Evolutionary conservation across 2,329 filamentous ascomycete genomes (phyloP), one percentile per base, ranked within the genome.

Genomic region (Pyricularia sp.): DNA sequence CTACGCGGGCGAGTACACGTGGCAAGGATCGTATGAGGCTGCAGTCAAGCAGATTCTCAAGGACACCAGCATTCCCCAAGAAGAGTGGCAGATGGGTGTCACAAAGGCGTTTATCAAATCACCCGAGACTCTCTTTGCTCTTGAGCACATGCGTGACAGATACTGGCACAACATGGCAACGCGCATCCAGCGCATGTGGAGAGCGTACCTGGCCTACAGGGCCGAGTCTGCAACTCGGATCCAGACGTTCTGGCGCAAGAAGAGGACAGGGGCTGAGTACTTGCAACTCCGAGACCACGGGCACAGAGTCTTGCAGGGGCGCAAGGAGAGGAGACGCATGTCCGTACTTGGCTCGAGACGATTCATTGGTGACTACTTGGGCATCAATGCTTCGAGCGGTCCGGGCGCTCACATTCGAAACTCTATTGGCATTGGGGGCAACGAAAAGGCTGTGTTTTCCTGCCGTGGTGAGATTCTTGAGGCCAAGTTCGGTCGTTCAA

Each of bases 91-190:
- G 79, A 92, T 99, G 85, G 95, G 95, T 81, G 92, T 95, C 5
- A 94, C 92, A 0, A 99, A 98, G 80, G 94, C 93, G 4, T 99
- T 99, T 76, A 97, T 99, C 82, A 98, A 99, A 80, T 94, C 95
- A 0, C 95, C 95, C 0, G 95, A 99, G 79, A 99, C 95, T 0
- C 82, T 99, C 1, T 99, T 99, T 76, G 95, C 95, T 2, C 83
- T 99, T 12, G 95, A 99, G 79, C 94, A 96, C 69, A 98, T 99
- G 94, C 88, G 95, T 76, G 95, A 99, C 77, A 86, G 92, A 69
- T 99, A 98, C 80, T 98, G 94, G 94, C 94, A 98, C 80, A 99
- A 98, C 81, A 98, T 99, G 95, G 95, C 95, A 3, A 97, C 94
- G 70, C 89, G 95, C 70, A 98, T 99, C 70, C 95, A 99, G 81